Base-by-base conservation (phyloP, 176 grass and related monocot genomes). In the Hordeum marinum region DNA sequence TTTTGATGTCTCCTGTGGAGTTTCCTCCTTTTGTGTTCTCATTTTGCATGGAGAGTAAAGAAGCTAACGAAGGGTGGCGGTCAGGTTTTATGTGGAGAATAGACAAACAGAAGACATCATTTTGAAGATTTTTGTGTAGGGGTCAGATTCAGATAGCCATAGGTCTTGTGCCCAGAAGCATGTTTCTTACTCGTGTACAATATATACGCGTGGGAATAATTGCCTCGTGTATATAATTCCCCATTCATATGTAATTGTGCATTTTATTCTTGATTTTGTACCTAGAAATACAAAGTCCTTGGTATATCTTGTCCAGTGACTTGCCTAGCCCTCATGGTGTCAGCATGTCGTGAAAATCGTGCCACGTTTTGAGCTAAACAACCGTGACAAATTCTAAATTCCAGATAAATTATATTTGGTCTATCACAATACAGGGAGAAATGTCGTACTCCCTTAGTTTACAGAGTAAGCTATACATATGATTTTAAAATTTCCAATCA, bases 171-270 rank as follows among this genome's bases (percentile, higher is more conserved):
- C 58, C 34, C 26, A 74, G 80, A 60, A 75, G 75, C 84, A 79
- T 74, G 25, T 70, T 62, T 67, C 21, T 58, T 70, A 34, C 36
- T 39, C 11, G 4, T 68, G 68, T 83, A 87, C 73, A 65, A 79
- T 79, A 40, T 59, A 41, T 55, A 76, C 3, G 18, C 46, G 3
- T 46, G 71, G 62, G 39, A 85, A 85, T 67, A 89, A 60, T 83
- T 45, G 42, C 37, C 45, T 73, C 21, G 7, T 90, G 43, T 79
- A 79, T 48, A 83, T 11, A 83, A 79, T 63, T 43, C 31, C 27
- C 50, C n/a, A 37, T 76, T 59, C 37, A 60, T 87, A 26, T 76
- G 69, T 35, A 85, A 60, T 11, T 12, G 70, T 69, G 40, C 67
- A 45, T 68, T 59, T 6, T 6, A 18, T 48, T 50, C 21, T 11